Percentiles rank a stretch among this genome's conserved stretches.
These are phyloP conservation scores for Penicillium cataractarum DNA, from an alignment of 495 filamentous ascomycete genomes.

Conservation along the genomic window DNA sequence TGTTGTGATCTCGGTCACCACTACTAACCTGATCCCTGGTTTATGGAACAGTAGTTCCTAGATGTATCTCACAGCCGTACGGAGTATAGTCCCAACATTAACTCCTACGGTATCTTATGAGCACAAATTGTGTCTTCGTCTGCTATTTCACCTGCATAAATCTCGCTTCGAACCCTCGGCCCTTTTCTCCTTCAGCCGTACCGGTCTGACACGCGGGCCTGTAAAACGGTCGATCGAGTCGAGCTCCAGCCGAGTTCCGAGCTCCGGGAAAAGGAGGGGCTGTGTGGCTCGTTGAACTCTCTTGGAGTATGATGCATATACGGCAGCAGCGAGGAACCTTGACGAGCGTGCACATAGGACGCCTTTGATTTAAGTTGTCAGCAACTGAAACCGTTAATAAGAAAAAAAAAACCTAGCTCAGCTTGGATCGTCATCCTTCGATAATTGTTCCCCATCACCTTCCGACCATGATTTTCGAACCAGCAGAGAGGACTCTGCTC, in stretches of 20 bases:
- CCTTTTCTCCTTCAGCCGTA: not conserved
- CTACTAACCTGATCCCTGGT: not conserved
- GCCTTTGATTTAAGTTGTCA: not conserved
- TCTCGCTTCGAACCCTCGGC: not conserved
- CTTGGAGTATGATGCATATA: not conserved
- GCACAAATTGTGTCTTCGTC: not conserved
- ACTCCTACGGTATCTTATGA: not conserved
- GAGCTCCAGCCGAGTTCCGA: conserved; percentile 28
- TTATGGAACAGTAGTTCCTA: too few relatives aligned
- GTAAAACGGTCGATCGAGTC: not conserved
- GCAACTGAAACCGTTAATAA: not conserved
- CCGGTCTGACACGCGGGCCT: not conserved
- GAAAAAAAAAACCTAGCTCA: too few relatives aligned
- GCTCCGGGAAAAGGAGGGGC: conserved; percentile 18
- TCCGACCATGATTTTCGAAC: conserved; percentile 42
- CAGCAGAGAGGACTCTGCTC: conserved; percentile 35
- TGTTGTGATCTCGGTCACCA: not conserved
- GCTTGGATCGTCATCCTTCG: not conserved
- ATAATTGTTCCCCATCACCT: not conserved
- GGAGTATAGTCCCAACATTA: too few relatives aligned
- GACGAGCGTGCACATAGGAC: not conserved
- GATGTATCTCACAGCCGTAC: not conserved
- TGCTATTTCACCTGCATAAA: not conserved
- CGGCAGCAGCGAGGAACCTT: not conserved
- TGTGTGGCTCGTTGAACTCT: too few relatives aligned